phyloP scores from a whole-genome alignment of 1,139 yeast genomes.

The Ogataea hybrid region DNA sequence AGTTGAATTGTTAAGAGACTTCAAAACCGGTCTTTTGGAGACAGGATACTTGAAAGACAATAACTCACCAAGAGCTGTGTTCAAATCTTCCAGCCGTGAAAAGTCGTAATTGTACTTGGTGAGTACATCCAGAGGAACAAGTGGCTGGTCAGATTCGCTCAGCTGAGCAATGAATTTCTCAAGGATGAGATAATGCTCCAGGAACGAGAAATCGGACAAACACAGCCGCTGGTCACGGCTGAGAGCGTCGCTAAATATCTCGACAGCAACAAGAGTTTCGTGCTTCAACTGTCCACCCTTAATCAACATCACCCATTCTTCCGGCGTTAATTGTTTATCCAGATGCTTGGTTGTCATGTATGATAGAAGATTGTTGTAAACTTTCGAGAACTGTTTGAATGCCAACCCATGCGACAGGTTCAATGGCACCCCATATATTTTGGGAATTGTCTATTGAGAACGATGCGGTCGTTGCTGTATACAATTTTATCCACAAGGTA shows the following conservation, averaged over 20 bases:
- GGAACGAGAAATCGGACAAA: constrained; percentile 33
- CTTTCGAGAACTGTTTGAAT: no score
- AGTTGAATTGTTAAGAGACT: constrained; percentile 4
- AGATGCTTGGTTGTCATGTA: no score
- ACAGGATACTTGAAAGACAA: constrained; percentile 18
- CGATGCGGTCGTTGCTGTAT: no score
- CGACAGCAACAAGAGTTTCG: constrained; percentile 30
- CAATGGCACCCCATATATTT: no score
- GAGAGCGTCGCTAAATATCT: constrained; percentile 46
- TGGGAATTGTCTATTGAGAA: no score
- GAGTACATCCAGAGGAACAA: constrained; percentile 27
- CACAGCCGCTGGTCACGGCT: constrained; percentile 41
- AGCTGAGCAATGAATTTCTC: constrained; percentile 26
- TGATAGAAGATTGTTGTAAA: no score
- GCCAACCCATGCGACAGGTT: no score
- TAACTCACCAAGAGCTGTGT: constrained; percentile 18
- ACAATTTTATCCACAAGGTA: constrained; percentile 65
- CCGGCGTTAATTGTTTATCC: constrained; percentile 20
- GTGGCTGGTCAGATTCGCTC: constrained; percentile 28
- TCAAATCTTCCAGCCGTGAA: constrained; percentile 15
- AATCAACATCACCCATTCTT: constrained; percentile 34
- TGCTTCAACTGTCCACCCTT: constrained; percentile 32
- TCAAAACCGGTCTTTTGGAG: background rate
- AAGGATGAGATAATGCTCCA: constrained; percentile 33
- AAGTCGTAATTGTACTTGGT: constrained; percentile 13